Evolutionary conservation across 352 stramenopile genomes (phyloP), one percentile per base, ranked within the genome.

Genomic region (Pythium sukuiense): DNA sequence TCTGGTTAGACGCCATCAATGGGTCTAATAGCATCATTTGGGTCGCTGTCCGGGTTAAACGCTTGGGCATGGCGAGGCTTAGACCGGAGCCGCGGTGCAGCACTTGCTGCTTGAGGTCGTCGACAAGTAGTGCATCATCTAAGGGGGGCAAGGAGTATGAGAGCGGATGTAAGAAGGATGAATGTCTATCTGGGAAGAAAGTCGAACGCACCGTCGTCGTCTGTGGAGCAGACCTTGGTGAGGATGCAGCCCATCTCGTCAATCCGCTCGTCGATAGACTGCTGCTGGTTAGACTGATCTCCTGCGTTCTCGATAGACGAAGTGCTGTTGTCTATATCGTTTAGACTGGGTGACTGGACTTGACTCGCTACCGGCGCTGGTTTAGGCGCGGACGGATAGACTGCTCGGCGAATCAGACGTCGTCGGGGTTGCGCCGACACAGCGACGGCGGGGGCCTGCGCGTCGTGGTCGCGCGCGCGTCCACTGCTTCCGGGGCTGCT

Each of bases 181-280:
- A 8, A 24, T 9, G 9, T 16, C 14, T 2, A 49, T 16, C 41
- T 26, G 16, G 9, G 37, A 18, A 5, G 32, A 35, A 35, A 16
- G 32, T 16, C 27, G 7, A 6, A 62, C 63, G 35, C 29, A 70
- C 63, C 55, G 56, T 70, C 63, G 14, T 63, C 63, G 39, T 86
- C 76, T 16, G 79, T 70, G 18, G 70, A 54, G 65, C 76, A 84
- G 24, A 83, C 67, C 69, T 79, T 84, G 53, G 78, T 77, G 52
- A 84, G 61, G 53, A 87, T 77, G 70, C 78, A 87, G 63, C 78
- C 78, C 78, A 87, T 87, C 29, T 60, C 64, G 58, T 61, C 64
- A 9, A 49, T 45, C 8, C 12, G 24, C 4, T 59, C 18, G 52
- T 58, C 52, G 52, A 58, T 41, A 26, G 52, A 27, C 52, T 37